A percentile compares a stretch with the other conserved stretches of the same genome.
These are phyloP conservation scores for Boletus rubescentipes DNA, from an alignment of 768 basidiomycete genomes.

Conservation along the genomic window DNA sequence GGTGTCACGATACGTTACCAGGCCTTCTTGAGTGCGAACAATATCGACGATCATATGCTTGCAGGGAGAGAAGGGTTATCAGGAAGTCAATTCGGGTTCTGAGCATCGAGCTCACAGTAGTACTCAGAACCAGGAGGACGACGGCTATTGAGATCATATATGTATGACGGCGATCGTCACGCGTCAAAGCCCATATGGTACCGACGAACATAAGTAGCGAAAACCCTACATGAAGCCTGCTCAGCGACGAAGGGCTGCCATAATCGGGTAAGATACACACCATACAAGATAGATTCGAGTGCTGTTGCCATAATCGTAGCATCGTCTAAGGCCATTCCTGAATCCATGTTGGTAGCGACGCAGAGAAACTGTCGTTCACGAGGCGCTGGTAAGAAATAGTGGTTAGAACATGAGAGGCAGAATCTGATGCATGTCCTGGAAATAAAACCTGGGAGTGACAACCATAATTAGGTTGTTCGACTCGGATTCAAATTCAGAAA, in stretches of 20 bases:
- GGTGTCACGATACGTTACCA: too few species aligned
- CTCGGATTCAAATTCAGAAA: too few species aligned
- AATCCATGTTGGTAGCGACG: too few species aligned
- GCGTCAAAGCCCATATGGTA: neutral
- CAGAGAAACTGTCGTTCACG: too few species aligned
- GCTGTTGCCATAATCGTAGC: neutral
- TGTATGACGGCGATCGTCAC: neutral
- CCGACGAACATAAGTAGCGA: neutral
- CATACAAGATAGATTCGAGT: neutral
- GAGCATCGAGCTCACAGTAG: neutral
- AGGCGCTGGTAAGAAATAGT: too few species aligned
- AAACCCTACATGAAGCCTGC: neutral
- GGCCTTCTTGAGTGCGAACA: neutral
- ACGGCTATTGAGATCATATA: neutral
- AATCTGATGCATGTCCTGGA: too few species aligned
- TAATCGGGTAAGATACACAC: neutral
- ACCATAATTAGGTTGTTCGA: too few species aligned
- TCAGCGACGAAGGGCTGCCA: neutral
- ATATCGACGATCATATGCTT: conserved; percentile 1
- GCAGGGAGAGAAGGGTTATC: neutral
- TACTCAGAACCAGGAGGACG: neutral
- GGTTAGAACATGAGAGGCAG: too few species aligned
- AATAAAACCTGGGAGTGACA: too few species aligned
- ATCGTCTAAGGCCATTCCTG: neutral
- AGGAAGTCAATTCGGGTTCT: neutral